These are phyloP conservation scores for Nicotiana undulata DNA, from an alignment of 257 asterid genomes.

Conservation along the genomic window DNA sequence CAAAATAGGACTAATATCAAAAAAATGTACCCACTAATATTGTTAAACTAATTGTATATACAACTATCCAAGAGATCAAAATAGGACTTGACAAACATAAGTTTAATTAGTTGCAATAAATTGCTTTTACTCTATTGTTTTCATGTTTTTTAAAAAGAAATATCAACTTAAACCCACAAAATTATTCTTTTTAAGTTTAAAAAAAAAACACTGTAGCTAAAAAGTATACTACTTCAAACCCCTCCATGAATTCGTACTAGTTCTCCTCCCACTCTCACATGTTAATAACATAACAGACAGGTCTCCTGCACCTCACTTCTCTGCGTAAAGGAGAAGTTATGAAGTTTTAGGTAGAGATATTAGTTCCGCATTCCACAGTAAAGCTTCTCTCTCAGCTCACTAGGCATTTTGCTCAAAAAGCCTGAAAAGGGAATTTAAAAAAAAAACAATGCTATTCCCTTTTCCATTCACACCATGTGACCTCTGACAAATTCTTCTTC, in stretches of 20 bases:
- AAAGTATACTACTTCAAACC: no score
- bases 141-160: no score
- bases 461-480: conserved; percentile 70
- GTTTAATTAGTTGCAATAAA: no score
- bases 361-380: background rate
- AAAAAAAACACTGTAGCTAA: no score
- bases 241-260: background rate
- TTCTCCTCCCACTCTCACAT: conserved; percentile 19
- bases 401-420: conserved; percentile 31
- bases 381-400: conserved; percentile 25
- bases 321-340: conserved; percentile 52
- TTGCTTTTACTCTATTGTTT: no score
- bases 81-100: background rate
- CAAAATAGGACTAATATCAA: no score
- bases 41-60: no score
- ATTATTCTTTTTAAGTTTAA: no score
- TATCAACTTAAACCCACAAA: background rate
- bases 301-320: conserved; percentile 17
- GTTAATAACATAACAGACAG: conserved; percentile 9
- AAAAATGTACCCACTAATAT: no score
- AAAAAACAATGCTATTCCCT: conserved; percentile 31
- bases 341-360: background rate
- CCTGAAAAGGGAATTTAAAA: conserved; percentile 18
- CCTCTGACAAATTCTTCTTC: conserved; percentile 61
- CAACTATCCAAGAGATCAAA: no score